These are phyloP conservation scores for Chlamydomonas sp. DNA, from an alignment of 139 green algal genomes.

Conservation along the genomic window DNA sequence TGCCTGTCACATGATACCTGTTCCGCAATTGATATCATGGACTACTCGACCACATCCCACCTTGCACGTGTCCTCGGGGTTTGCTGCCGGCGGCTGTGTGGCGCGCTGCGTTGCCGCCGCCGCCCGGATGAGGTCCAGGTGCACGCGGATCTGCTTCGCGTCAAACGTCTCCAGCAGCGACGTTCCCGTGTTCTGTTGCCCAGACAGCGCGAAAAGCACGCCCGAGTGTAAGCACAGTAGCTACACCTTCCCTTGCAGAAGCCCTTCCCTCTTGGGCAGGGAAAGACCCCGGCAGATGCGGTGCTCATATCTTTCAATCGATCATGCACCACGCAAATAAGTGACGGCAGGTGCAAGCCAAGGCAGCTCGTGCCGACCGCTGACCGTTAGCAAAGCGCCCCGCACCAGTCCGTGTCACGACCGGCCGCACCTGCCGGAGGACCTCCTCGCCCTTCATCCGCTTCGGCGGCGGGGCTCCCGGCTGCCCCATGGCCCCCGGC, in stretches of 20 bases:
- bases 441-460: conserved; percentile 29
- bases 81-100: conserved; percentile 38
- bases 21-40: no score
- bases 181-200: conserved; percentile 77
- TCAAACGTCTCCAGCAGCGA: conserved; percentile 94
- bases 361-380: not conserved
- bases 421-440: conserved; percentile 10
- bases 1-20: no score
- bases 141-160: conserved; percentile 77
- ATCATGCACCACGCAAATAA: no score
- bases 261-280: no score
- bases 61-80: conserved; percentile 75
- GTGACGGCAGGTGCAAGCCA: not conserved
- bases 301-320: no score
- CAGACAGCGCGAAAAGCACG: no score
- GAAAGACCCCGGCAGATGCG: no score
- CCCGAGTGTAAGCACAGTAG: no score
- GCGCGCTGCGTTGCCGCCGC: conserved; percentile 43
- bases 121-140: conserved; percentile 71
- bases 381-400: no score
- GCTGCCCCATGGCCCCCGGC: conserved; percentile 1
- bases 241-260: no score
- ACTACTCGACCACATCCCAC: conserved; percentile 12
- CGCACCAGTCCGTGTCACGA: no score
- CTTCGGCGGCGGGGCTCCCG: conserved; percentile 3